Evolutionary conservation across 1,284 basidiomycete genomes (phyloP).

Genomic region (Erythrobasidium hasegawianum): DNA sequence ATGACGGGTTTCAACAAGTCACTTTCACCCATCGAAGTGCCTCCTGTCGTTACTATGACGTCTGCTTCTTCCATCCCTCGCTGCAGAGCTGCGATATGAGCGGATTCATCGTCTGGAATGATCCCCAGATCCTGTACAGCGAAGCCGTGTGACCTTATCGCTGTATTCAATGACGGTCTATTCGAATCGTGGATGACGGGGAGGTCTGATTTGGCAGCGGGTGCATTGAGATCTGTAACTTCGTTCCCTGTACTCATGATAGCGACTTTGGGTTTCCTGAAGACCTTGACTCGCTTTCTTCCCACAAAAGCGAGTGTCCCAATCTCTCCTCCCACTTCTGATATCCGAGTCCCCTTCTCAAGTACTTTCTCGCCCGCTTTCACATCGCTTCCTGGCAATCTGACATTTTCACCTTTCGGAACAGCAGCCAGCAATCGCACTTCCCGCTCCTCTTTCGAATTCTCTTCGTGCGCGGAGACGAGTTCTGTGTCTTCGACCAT

Average conservation of each 20-base stretch:
- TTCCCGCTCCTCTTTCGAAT: constrained; percentile 60
- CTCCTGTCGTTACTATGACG: constrained; percentile 75
- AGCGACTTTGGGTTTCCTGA: constrained; percentile 60
- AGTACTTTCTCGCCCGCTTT: constrained; percentile 64
- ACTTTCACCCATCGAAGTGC: constrained; percentile 82
- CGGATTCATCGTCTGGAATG: constrained; percentile 62
- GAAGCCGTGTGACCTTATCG: constrained; percentile 68
- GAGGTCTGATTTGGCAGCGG: background rate
- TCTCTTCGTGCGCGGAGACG: constrained; percentile 46
- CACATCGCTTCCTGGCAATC: constrained; percentile 70
- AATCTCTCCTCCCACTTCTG: constrained; percentile 72
- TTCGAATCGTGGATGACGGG: constrained; percentile 76
- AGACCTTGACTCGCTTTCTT: constrained; percentile 57
- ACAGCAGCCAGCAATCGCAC: constrained; percentile 66
- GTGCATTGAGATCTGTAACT: constrained; percentile 60
- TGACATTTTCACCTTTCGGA: constrained; percentile 65
- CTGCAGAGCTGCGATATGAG: constrained; percentile 60
- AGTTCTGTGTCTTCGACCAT: constrained; percentile 89
- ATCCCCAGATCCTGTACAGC: constrained; percentile 77
- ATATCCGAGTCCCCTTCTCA: constrained; percentile 60
- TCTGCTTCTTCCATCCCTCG: constrained; percentile 64
- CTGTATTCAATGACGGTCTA: constrained; percentile 67
- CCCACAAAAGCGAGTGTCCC: constrained; percentile 78
- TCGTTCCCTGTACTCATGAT: constrained; percentile 82
- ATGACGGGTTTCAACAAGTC: constrained; percentile 83